Percentiles rank a stretch among this genome's conserved stretches.
Evolutionary conservation across 192 early-diverging fungal genomes (phyloP).

Genomic region (Coemansia sp.): DNA sequence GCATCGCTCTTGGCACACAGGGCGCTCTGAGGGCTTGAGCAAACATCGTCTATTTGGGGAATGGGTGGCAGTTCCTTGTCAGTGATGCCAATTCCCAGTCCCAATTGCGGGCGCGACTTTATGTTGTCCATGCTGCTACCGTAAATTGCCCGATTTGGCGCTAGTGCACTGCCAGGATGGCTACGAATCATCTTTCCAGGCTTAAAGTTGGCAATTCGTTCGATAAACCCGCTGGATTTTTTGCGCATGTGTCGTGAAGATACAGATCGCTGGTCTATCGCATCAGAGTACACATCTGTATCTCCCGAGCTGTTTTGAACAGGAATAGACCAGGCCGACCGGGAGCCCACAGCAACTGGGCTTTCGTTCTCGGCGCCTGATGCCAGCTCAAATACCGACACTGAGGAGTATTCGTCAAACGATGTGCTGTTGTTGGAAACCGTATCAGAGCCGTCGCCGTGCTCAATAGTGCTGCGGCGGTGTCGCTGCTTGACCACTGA

Average conservation of each 20-base stretch:
- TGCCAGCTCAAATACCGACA: constrained; percentile 27
- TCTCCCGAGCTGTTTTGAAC: neutral
- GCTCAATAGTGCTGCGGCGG: constrained; percentile 21
- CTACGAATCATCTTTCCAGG: constrained; percentile 5
- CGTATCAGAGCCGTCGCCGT: constrained; percentile 20
- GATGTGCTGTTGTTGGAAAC: constrained; percentile 26
- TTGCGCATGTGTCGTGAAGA: constrained; percentile 29
- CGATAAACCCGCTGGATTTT: constrained; percentile 44
- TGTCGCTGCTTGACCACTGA: constrained; percentile 28
- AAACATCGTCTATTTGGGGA: constrained; percentile 1
- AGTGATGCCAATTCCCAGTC: constrained; percentile 16
- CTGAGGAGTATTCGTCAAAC: constrained; percentile 15
- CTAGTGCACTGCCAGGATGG: neutral
- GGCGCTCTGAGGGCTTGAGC: constrained; percentile 6
- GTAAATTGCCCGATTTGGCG: neutral
- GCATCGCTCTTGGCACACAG: constrained; percentile 22
- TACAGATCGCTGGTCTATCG: neutral
- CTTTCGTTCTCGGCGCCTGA: neutral
- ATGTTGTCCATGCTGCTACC: constrained; percentile 21
- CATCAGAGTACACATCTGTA: neutral
- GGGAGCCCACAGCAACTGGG: neutral
- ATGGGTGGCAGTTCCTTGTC: neutral
- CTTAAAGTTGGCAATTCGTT: constrained; percentile 28
- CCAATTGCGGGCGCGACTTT: constrained; percentile 40
- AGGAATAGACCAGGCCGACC: neutral